phyloP scores from a whole-genome alignment of 345 rosid species.

The Raphanus sativus region DNA sequence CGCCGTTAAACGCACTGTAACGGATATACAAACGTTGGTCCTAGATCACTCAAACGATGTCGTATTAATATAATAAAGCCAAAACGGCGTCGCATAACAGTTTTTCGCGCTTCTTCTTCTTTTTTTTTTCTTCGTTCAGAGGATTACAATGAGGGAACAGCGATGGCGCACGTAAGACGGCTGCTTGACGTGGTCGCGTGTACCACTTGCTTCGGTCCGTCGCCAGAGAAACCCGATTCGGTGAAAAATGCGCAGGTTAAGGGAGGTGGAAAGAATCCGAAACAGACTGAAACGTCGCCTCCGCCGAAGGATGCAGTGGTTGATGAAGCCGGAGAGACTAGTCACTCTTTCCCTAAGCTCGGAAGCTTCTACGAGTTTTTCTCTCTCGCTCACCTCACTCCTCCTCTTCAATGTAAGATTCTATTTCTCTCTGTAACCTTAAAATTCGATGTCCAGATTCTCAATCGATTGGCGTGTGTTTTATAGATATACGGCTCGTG shows the following conservation, averaged over 20 bases:
- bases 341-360: constrained; percentile 75
- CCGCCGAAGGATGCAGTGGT: constrained; percentile 48
- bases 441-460: background rate
- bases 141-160: constrained; percentile 76
- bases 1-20: constrained; percentile 13
- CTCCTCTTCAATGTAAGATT: constrained; percentile 84
- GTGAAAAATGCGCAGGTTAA: constrained; percentile 50
- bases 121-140: constrained; percentile 40
- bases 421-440: constrained; percentile 11
- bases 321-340: constrained; percentile 72
- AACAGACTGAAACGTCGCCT: constrained; percentile 41
- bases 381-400: constrained; percentile 85
- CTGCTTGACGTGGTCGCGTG: constrained; percentile 84
- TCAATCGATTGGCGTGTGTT: constrained; percentile 18
- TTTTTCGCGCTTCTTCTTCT: background rate
- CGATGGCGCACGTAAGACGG: constrained; percentile 89
- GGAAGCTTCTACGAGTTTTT: constrained; percentile 91
- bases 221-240: constrained; percentile 52
- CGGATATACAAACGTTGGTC: background rate
- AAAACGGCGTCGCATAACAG: background rate
- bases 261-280: constrained; percentile 44
- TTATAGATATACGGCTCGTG: constrained; percentile 67
- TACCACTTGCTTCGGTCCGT: constrained; percentile 77
- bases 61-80: background rate
- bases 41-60: background rate